Base-by-base conservation (phyloP, 2,329 filamentous ascomycete species). In the Venturia effusa region DNA sequence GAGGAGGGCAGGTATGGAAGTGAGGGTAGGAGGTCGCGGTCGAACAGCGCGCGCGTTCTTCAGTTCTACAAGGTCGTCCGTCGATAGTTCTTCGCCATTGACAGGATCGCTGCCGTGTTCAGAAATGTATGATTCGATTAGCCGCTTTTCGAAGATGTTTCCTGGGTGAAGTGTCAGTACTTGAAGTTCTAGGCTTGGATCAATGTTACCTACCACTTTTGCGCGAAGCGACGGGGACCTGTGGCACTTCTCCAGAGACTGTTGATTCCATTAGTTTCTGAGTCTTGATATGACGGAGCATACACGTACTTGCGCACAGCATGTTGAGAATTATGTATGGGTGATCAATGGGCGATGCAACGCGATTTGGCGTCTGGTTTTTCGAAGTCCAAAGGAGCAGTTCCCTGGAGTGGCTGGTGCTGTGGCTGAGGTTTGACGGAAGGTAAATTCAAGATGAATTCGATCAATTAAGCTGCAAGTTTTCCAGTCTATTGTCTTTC, bases 221-320 rank as follows among this genome's bases (percentile, higher is more conserved):
- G 77, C 89, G 88, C 73, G 94, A 99, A 72, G 92, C 90, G 69
- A 97, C 93, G 64, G 94, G 92, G 78, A 92, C 88, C 79, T 96
- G 89, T 68, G 94, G 93, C 79, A 91, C 88, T 84, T 97, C 93
- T 79, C 94, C 94, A 67, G 94, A 99, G 77, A 99, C 93, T 96
- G 72, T 64, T 66, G 22, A 37, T n/a, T 24, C 15, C n/a, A 51
- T 65, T 61, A 65, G 64, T 17, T 24, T 54, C 34, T 54, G 22
- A 4, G 17, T 6, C 1, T 13, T 30, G 8, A 51, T 24, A 27
- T 1, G 11, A 2, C 2, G 10, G 45, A 27, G 22, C 10, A 51
- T 13, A 6, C 13, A 51, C 45, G 22, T 51, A 51, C 45, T 51
- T 59, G 66, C 66, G 62, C 66, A 67, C 48, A 67, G 59, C 65